Percentiles rank a stretch among this genome's conserved stretches.
These are phyloP conservation scores for Sphagnum tenellum DNA, from an alignment of 225 moss, liverwort and hornwort species.

Conservation along the genomic window DNA sequence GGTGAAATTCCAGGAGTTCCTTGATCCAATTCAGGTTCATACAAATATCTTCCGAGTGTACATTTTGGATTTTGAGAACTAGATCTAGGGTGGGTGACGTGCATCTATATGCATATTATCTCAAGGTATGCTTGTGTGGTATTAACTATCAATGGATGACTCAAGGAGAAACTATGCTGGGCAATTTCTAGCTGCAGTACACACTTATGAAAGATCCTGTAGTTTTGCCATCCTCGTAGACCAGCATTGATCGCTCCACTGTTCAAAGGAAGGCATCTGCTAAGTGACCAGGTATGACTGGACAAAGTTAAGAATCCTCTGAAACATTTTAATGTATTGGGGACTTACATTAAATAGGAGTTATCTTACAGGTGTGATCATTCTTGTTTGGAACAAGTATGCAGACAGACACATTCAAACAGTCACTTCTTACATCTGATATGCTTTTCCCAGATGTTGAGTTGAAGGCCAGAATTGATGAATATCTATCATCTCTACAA, in stretches of 20 bases:
- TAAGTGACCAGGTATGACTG: conserved; percentile 80
- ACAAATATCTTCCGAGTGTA: not conserved
- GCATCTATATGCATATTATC: no score
- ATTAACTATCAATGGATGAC: no score
- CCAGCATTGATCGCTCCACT: conserved; percentile 80
- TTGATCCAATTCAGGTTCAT: conserved; percentile 92
- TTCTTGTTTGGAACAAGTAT: conserved; percentile 2
- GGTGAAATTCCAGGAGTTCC: conserved; percentile 96
- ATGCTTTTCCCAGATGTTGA: conserved; percentile 81
- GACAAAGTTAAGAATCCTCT: not conserved
- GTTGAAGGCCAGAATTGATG: conserved; percentile 72
- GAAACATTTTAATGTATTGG: no score
- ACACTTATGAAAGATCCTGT: conserved; percentile 97
- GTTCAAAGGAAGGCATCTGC: conserved; percentile 83
- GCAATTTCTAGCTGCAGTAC: conserved; percentile 41
- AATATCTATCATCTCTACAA: conserved; percentile 53
- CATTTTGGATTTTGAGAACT: not conserved
- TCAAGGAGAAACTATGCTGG: no score
- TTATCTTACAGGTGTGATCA: no score
- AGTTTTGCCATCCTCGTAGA: conserved; percentile 92
- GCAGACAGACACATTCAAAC: conserved; percentile 99
- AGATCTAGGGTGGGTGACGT: not conserved
- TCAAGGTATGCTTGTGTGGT: no score
- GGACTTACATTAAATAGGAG: no score
- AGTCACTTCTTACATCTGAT: conserved; percentile 80